These are phyloP conservation scores for Termitomyces sp. DNA, from an alignment of 768 basidiomycete species.

Conservation along the genomic window DNA sequence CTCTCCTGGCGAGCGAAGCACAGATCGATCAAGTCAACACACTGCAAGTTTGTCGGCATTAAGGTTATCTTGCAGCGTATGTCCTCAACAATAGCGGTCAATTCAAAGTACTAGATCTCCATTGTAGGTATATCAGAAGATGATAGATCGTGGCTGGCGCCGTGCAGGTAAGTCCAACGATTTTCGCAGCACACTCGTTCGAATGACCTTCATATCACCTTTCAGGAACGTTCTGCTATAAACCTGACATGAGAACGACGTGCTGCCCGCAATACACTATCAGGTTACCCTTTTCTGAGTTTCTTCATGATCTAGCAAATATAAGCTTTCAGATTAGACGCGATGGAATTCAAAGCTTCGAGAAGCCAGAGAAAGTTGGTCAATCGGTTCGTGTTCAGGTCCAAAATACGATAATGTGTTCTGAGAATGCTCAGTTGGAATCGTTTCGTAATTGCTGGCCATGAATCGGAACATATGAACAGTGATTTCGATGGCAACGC, in stretches of 20 bases:
- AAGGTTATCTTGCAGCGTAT: constrained; percentile 40
- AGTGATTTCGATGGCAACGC: constrained; percentile 12
- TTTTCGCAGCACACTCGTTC: neutral
- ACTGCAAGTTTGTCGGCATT: constrained; percentile 44
- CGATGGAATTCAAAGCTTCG: constrained; percentile 58
- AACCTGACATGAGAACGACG: constrained; percentile 72
- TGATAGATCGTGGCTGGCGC: constrained; percentile 86
- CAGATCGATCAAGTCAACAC: constrained; percentile 35
- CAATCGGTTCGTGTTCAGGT: constrained; percentile 43
- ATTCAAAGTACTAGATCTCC: neutral
- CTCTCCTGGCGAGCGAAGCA: constrained; percentile 44
- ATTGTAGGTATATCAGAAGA: constrained; percentile 65
- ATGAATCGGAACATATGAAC: constrained; percentile 26
- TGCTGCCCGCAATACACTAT: constrained; percentile 97
- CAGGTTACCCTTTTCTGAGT: constrained; percentile 39
- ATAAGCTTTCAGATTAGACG: constrained; percentile 52
- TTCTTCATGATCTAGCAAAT: constrained; percentile 3
- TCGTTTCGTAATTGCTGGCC: constrained; percentile 51
- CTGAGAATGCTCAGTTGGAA: constrained; percentile 53
- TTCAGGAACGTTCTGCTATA: constrained; percentile 73
- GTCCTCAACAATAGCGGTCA: neutral
- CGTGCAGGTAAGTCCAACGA: constrained; percentile 48
- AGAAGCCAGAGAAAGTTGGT: constrained; percentile 72
- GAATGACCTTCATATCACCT: neutral
- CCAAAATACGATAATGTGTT: neutral